Conservation (phyloP, 2,329 filamentous ascomycete species). For the Parastagonospora avenae region DNA sequence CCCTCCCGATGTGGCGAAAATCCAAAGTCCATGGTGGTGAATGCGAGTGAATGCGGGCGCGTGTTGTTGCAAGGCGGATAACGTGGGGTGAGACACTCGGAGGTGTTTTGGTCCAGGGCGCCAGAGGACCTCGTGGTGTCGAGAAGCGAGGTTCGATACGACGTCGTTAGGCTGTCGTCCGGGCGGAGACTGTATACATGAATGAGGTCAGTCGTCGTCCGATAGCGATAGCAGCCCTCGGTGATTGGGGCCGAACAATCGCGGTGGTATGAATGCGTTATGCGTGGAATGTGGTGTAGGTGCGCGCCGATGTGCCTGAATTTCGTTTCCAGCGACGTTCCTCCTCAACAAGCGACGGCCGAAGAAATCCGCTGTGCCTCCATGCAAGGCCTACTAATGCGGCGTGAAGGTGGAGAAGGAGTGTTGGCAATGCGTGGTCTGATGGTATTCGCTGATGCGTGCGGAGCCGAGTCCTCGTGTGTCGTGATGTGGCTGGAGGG, state of each 20-base stretch:
- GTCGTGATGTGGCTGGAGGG: neutral
- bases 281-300: slow-evolving; percentile 15
- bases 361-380: slow-evolving; percentile 26
- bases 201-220: slow-evolving; percentile 25
- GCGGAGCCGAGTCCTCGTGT: slow-evolving; percentile 1
- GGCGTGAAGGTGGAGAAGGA: slow-evolving; percentile 17
- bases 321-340: slow-evolving; percentile 20
- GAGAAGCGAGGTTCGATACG: slow-evolving; percentile 2
- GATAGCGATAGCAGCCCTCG: slow-evolving; percentile 33
- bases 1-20: slow-evolving; percentile 62
- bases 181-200: slow-evolving; percentile 26
- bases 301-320: slow-evolving; percentile 15
- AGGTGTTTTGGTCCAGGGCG: slow-evolving; percentile 1
- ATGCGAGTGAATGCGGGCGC: slow-evolving; percentile 5
- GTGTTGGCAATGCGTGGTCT: slow-evolving; percentile 23
- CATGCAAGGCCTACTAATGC: slow-evolving; percentile 40
- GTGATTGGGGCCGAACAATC: neutral
- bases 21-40: slow-evolving; percentile 52
- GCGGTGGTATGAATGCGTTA: slow-evolving; percentile 36
- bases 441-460: slow-evolving; percentile 33
- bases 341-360: slow-evolving; percentile 42
- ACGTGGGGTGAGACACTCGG: slow-evolving; percentile 4
- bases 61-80: neutral
- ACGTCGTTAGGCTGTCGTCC: slow-evolving; percentile 5
- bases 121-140: slow-evolving; percentile 9